Base-by-base conservation (phyloP, 2,329 filamentous ascomycete genomes). In the Coniella vitis region DNA sequence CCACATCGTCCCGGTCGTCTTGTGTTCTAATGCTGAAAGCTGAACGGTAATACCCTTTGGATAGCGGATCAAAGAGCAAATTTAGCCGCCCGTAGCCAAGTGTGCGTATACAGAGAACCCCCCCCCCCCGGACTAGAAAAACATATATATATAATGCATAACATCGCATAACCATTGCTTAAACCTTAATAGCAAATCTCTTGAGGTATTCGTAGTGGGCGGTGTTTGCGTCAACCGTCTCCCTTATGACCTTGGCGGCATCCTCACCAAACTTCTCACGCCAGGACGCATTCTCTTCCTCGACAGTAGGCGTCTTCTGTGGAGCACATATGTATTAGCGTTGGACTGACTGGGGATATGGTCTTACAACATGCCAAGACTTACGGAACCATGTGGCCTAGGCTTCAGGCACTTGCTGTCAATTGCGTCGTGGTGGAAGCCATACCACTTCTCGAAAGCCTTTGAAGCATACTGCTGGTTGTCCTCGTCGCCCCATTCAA, bases 401-500 rank as follows among this genome's bases (percentile, higher is more conserved):
- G 87, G 80, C 63, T 84, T 84, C 60, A 98, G 71, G 54, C 82
- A 83, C 34, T 76, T 84, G 62, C 87, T 95, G 57, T 86, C 75
- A 58, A 97, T 87, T 13, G 90, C 93, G 72, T 97, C 93, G 58
- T 97, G 87, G 65, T 97, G 93, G 71, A 95, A 97, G 10, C 93
- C 93, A 57, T 83, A 86, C 93, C 93, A 97, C 72, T 98, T 97
- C 69, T 90, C 89, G 69, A 97, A 97, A 16, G 83, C 83, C 55
- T 81, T 75, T 56, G 77, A 74, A 3, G 90, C 91, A 54, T 78
- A 72, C 45, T 69, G 58, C 57, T 89, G 82, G 58, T 85, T 83
- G 55, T 86, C 84, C 45, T 84, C 81, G 22, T 84, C 81, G 54
- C 86, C 79, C 93, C 93, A 97, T 51, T 78, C 74, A 54, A 98